Percentiles rank a stretch among this genome's conserved stretches.
Conservation (phyloP, 768 basidiomycete species). For the Hygrophorus pudorinus region DNA sequence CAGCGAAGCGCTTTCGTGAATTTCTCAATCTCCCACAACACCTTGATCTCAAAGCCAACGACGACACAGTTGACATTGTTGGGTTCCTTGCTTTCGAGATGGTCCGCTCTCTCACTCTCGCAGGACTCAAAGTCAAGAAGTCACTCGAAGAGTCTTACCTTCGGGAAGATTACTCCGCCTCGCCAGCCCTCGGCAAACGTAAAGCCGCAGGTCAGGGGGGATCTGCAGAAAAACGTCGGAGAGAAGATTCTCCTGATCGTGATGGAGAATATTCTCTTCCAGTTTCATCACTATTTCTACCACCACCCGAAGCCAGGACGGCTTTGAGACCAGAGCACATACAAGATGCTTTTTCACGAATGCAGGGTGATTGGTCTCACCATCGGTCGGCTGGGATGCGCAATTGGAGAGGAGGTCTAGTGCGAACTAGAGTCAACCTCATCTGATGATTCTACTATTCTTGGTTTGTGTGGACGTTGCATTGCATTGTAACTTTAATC, state of each 20-base stretch:
- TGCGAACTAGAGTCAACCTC: slow-evolving; percentile 69
- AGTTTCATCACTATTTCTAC: slow-evolving; percentile 66
- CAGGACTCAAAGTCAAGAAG: slow-evolving; percentile 77
- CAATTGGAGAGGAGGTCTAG: slow-evolving; percentile 82
- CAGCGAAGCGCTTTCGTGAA: slow-evolving; percentile 91
- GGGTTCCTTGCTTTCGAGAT: slow-evolving; percentile 97
- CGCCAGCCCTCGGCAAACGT: slow-evolving; percentile 61
- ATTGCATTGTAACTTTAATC: slow-evolving; percentile 7
- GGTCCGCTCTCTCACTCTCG: slow-evolving; percentile 87
- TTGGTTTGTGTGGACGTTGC: slow-evolving; percentile 4
- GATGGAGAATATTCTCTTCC: slow-evolving; percentile 57
- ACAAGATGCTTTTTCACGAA: slow-evolving; percentile 81
- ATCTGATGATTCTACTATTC: slow-evolving; percentile 34
- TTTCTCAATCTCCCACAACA: slow-evolving; percentile 84
- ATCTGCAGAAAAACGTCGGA: slow-evolving; percentile 40
- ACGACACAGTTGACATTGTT: slow-evolving; percentile 93
- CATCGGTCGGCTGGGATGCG: slow-evolving; percentile 77
- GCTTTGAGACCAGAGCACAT: slow-evolving; percentile 79
- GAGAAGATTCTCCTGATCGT: slow-evolving; percentile 51
- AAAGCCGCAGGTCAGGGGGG: slow-evolving; percentile 41
- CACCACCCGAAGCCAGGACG: slow-evolving; percentile 72
- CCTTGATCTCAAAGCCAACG: slow-evolving; percentile 82
- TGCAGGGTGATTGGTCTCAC: slow-evolving; percentile 82
- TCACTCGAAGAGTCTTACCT: slow-evolving; percentile 64
- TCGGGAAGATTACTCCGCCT: slow-evolving; percentile 48